These are phyloP conservation scores for Thelonectria rubi DNA, from an alignment of 2,329 filamentous ascomycete species.

Conservation along the genomic window DNA sequence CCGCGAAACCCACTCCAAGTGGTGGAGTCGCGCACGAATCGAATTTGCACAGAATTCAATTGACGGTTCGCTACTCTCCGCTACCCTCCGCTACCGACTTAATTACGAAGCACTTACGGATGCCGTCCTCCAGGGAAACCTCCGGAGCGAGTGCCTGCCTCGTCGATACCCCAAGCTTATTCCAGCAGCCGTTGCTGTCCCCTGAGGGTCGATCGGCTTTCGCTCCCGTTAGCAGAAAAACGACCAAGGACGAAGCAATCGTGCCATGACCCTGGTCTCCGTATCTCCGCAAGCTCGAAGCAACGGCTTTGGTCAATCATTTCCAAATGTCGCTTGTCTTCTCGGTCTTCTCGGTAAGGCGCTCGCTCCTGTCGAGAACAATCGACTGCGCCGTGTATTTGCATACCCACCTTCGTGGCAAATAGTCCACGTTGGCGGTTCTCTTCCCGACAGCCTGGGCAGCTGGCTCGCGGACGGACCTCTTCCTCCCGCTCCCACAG, in stretches of 20 bases:
- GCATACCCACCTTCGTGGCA: conserved; percentile 8
- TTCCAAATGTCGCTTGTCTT: conserved; percentile 23
- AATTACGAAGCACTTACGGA: too few relatives aligned
- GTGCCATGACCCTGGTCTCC: conserved; percentile 7
- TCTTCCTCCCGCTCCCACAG: conserved; percentile 25
- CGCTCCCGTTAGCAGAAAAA: conserved; percentile 13
- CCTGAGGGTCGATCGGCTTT: conserved; percentile 10
- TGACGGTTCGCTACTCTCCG: neutral
- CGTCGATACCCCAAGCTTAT: conserved; percentile 6
- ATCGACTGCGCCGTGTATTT: conserved; percentile 3
- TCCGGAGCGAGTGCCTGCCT: neutral
- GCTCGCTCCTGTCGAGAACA: neutral
- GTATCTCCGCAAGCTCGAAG: conserved; percentile 1
- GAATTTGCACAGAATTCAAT: conserved; percentile 1
- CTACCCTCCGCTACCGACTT: neutral
- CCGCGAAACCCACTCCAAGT: conserved; percentile 17
- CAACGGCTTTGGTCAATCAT: conserved; percentile 1
- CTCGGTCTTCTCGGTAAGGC: neutral
- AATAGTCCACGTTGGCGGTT: conserved; percentile 26
- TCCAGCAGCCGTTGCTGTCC: conserved; percentile 2
- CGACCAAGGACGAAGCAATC: neutral
- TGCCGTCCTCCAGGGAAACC: too few relatives aligned
- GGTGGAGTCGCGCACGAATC: conserved; percentile 11
- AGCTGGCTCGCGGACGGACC: conserved; percentile 31
- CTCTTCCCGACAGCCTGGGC: conserved; percentile 28